Base-by-base conservation (phyloP, 768 basidiomycete genomes). In the Thelephora ganbajun region DNA sequence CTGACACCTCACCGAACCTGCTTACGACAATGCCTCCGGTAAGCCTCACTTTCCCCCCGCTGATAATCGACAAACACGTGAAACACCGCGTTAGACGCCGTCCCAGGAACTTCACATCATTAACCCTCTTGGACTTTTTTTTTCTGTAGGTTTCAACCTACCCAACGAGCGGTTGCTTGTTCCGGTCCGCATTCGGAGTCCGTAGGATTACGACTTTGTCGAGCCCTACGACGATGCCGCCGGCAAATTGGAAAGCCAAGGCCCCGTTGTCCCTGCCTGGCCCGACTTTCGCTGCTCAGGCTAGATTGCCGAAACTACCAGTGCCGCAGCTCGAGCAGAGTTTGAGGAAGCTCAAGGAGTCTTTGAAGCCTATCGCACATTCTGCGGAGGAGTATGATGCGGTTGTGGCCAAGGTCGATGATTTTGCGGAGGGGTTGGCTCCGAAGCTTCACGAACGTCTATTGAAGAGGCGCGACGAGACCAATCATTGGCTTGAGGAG, bases 401-500 rank as follows among this genome's bases (percentile, higher is more conserved):
- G 3, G 71, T 74, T 0, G 68, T 70, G 44, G 58, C 63, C 52
- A 80, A 80, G 59, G 85, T 97, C 52, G 77, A 86, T 51, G 66
- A 72, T 2, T 87, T 90, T 53, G 77, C 62, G 7, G 51, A 48
- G 2, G 62, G 58, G 1, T 69, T 69, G 42, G 60, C 57, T 3
- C 70, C 62, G 4, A 63, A 71, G 57, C 70, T 94, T 30, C 91
- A 94, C 51, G 59, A 67, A 41, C 63, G 81, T 23, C 64, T 96
- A 48, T 63, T 79, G 51, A 60, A 71, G 36, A 69, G 76, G 39
- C 70, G 75, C 14, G 65, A 65, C 20, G 70, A 73, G 50, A 65
- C 66, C 18, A 68, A 70, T 44, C 84, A 89, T 56, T 97, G 92
- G 92, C 68, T 97, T 20, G 86, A 89, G 55, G 76, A 86, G 49